Evolutionary conservation across 2,329 filamentous ascomycete genomes (phyloP), one percentile per base, ranked within the genome.

Genomic region (Botryotinia narcissicola): DNA sequence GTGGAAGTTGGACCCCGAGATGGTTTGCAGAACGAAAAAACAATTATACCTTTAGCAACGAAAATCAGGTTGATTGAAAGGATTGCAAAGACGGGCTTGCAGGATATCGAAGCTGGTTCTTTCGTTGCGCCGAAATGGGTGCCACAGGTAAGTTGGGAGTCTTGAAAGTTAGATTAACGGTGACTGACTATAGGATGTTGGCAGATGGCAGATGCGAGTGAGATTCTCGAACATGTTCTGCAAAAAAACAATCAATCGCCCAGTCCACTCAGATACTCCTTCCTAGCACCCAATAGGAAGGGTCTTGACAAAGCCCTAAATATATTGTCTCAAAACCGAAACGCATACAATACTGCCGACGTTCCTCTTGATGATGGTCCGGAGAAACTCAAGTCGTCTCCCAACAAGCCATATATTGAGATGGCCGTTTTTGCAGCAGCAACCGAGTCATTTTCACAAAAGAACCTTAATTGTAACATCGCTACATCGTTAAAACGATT

Each of bases 91-190:
- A 92, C 92, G 0, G 93, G 93, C 0, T 81, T 96, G 60, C 84
- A 84, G 9, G 90, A 90, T 4, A 95, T 97, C 75, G 93, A 97
- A 82, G 90, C 92, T 29, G 94, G 93, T 0, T 93, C 92, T 1
- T 94, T 97, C 79, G 93, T 97, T 16, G 89, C 92, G 64, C 92
- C 93, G 1, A 94, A 93, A 88, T 95, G 92, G 88, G 91, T 95
- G 68, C 93, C 94, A 5, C 94, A 96, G 86, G 89, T 93, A 78
- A 75, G 81, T 73, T 16, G 48, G 12, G 40, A 29, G 22, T 42
- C 25, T 22, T 25, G 4, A 22, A 18, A 10, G 12, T 5, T 25
- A 18, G 12, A 51, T 48, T 60, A 63, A 25, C 40, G 10, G 64
- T 40, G 59, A 72, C 60, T 69, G 67, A 71, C 61, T 72, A 7